phyloP scores from a whole-genome alignment of 306 rosid species.

The Begonia peltatifolia region DNA sequence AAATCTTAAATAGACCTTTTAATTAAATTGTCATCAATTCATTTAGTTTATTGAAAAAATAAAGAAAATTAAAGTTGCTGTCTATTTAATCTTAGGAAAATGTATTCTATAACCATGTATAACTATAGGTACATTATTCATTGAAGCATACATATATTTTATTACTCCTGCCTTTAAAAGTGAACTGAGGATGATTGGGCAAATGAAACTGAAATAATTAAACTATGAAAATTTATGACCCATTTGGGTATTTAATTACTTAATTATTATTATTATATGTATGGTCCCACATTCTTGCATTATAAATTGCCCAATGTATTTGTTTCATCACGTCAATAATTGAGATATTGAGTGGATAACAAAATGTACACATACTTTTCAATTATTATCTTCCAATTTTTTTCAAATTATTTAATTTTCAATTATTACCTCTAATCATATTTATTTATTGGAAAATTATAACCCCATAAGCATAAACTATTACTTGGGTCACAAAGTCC shows the following conservation, averaged over 20 bases:
- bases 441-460: neutral
- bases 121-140: too few relatives aligned
- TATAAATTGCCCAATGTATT: neutral
- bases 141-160: too few relatives aligned
- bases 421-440: neutral
- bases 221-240: neutral
- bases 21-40: too few relatives aligned
- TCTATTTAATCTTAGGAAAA: too few relatives aligned
- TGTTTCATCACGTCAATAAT: neutral
- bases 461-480: neutral
- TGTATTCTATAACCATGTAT: too few relatives aligned
- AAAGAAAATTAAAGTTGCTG: too few relatives aligned
- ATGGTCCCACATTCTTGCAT: conserved; percentile 1
- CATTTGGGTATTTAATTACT: neutral
- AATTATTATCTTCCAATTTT: neutral
- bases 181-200: neutral
- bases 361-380: neutral
- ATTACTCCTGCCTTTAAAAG: neutral
- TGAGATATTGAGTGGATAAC: conserved; percentile 5
- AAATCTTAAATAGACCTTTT: too few relatives aligned
- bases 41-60: too few relatives aligned
- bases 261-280: neutral
- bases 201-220: neutral
- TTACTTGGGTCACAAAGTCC: conserved; percentile 4
- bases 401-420: neutral